Conservation (phyloP, 1,284 basidiomycete genomes). For the Leccinum angustisporum region DNA sequence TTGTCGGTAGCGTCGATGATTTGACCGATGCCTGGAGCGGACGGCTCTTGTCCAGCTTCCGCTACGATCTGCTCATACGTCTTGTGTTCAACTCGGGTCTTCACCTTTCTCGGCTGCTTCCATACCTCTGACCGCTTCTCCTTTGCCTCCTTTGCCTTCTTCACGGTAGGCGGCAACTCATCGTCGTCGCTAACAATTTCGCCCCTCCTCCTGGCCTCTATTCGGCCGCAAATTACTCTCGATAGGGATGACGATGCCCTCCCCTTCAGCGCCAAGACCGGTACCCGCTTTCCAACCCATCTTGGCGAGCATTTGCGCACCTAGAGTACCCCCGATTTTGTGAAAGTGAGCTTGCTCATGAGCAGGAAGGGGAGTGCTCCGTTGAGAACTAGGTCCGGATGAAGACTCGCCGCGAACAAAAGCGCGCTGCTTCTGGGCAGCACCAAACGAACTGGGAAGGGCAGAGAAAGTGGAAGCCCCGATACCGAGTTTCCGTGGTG, state of each 20-base stretch:
- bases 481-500: slow-evolving; percentile 27
- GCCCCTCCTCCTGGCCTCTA: slow-evolving; percentile 76
- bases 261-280: slow-evolving; percentile 77
- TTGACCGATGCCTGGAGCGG: slow-evolving; percentile 65
- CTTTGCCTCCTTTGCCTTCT: slow-evolving; percentile 51
- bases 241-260: slow-evolving; percentile 87
- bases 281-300: slow-evolving; percentile 90
- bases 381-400: slow-evolving; percentile 40
- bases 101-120: slow-evolving; percentile 83
- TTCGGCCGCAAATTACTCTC: slow-evolving; percentile 83
- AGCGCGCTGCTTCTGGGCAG: slow-evolving; percentile 42
- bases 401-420: slow-evolving; percentile 56
- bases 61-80: slow-evolving; percentile 93
- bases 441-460: slow-evolving; percentile 48
- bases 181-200: slow-evolving; percentile 78
- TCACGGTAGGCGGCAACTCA: slow-evolving; percentile 47
- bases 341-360: slow-evolving; percentile 77
- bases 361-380: slow-evolving; percentile 55
- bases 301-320: slow-evolving; percentile 87
- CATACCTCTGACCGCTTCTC: slow-evolving; percentile 69
- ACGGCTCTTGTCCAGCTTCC: slow-evolving; percentile 68
- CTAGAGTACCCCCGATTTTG: slow-evolving; percentile 75
- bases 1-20: slow-evolving; percentile 95
- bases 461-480: slow-evolving; percentile 19
- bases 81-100: slow-evolving; percentile 86